A percentile compares a stretch with the other conserved stretches of the same genome.
These are phyloP conservation scores for Phytophthora pinifolia DNA, from an alignment of 352 stramenopile genomes.

Conservation along the genomic window DNA sequence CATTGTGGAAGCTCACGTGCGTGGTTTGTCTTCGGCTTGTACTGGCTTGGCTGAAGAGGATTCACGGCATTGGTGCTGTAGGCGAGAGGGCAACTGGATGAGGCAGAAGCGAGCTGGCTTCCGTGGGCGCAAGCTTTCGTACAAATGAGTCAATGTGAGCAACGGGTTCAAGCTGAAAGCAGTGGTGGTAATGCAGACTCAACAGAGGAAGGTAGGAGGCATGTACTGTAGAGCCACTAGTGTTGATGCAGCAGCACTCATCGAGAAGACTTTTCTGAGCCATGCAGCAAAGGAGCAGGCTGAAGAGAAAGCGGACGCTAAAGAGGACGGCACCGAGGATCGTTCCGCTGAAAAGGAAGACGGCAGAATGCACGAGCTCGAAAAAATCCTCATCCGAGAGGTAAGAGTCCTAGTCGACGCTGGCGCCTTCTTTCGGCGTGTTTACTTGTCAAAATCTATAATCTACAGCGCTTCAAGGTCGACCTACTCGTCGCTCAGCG, in stretches of 20 bases:
- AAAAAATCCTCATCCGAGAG: slow-evolving; percentile 65
- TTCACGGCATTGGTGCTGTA: slow-evolving; percentile 15
- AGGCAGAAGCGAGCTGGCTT: slow-evolving; percentile 51
- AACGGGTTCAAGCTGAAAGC: neutral
- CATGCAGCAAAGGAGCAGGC: slow-evolving; percentile 8
- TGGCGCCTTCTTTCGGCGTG: neutral
- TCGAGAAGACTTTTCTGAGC: neutral
- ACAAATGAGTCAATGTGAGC: slow-evolving; percentile 39
- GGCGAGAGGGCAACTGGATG: slow-evolving; percentile 50
- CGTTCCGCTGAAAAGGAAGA: slow-evolving; percentile 11
- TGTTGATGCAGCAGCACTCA: neutral
- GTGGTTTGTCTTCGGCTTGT: neutral
- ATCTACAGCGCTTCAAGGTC: slow-evolving; percentile 62
- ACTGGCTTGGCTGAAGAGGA: neutral
- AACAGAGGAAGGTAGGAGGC: slow-evolving; percentile 10
- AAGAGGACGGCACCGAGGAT: slow-evolving; percentile 5
- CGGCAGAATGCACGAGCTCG: slow-evolving; percentile 43
- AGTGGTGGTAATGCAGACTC: neutral
- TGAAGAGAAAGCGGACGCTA: slow-evolving; percentile 21
- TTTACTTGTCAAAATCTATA: neutral
- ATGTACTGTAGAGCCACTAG: too few species aligned
- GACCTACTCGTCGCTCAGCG: slow-evolving; percentile 74
- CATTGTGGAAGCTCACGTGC: slow-evolving; percentile 61
- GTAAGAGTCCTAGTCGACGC: too few species aligned
- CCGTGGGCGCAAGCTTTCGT: slow-evolving; percentile 69